Conservation (phyloP, 208 protist genomes). For the Polymyxa betae region DNA sequence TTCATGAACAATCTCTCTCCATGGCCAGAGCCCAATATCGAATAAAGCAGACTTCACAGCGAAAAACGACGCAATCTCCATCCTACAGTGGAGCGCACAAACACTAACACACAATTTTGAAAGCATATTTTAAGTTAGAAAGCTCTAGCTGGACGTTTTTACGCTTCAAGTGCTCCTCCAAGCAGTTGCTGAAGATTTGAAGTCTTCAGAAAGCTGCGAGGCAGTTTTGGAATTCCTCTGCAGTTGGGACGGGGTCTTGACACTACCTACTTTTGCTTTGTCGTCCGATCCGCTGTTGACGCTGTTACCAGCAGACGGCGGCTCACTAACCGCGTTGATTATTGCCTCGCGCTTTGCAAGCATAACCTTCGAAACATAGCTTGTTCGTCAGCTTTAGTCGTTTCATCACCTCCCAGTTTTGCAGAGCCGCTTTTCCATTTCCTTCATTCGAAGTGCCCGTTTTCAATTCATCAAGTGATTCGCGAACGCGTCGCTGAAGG, state of each 20-base stretch:
- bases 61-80: too few relatives aligned
- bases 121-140: too few relatives aligned
- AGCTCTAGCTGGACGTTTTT: too few relatives aligned
- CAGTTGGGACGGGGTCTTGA: neutral
- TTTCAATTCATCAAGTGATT: neutral
- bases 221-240: too few relatives aligned
- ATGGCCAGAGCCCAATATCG: too few relatives aligned
- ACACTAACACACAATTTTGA: too few relatives aligned
- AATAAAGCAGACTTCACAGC: too few relatives aligned
- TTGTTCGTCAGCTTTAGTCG: neutral
- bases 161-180: too few relatives aligned
- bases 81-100: too few relatives aligned
- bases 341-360: neutral
- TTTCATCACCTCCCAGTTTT: neutral
- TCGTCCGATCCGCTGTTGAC: neutral
- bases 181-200: too few relatives aligned
- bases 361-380: neutral
- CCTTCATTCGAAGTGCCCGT: neutral
- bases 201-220: too few relatives aligned
- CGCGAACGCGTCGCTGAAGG: neutral
- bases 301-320: neutral
- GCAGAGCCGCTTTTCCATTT: neutral
- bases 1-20: too few relatives aligned
- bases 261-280: neutral
- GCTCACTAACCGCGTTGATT: neutral